Conservation (phyloP, 2,329 filamentous ascomycete species). For the Arthrobotrys conoides region DNA sequence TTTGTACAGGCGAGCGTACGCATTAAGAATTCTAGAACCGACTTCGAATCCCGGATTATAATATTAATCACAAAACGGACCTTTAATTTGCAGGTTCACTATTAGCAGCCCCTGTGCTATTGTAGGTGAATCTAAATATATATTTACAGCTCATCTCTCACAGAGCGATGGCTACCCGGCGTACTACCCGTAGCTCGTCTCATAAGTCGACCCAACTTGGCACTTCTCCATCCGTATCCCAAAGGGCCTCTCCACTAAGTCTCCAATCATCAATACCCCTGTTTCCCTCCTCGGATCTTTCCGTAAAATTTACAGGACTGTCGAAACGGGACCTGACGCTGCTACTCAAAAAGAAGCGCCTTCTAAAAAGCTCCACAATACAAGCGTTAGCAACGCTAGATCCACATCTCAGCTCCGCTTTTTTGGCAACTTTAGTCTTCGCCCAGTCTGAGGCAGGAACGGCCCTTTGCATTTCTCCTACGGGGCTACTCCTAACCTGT, state of each 20-base stretch:
- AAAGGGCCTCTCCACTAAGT: neutral
- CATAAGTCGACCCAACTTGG: neutral
- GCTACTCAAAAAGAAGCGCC: slow-evolving; percentile 50
- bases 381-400: neutral
- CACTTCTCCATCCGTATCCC: neutral
- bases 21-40: no score
- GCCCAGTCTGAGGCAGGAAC: slow-evolving; percentile 71
- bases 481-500: slow-evolving; percentile 70
- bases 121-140: no score
- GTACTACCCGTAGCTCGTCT: neutral
- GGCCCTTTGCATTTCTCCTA: slow-evolving; percentile 69
- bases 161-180: neutral
- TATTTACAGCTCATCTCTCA: no score
- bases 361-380: slow-evolving; percentile 23
- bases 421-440: slow-evolving; percentile 68
- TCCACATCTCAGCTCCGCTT: slow-evolving; percentile 15
- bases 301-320: slow-evolving; percentile 28
- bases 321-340: slow-evolving; percentile 31
- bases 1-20: no score
- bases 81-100: no score
- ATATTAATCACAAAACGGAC: no score
- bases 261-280: slow-evolving; percentile 11
- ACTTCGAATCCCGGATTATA: no score
- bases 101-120: no score
- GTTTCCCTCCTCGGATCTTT: slow-evolving; percentile 12